Base-by-base conservation (phyloP, 805 yeast species). In the Candida adriatica region DNA sequence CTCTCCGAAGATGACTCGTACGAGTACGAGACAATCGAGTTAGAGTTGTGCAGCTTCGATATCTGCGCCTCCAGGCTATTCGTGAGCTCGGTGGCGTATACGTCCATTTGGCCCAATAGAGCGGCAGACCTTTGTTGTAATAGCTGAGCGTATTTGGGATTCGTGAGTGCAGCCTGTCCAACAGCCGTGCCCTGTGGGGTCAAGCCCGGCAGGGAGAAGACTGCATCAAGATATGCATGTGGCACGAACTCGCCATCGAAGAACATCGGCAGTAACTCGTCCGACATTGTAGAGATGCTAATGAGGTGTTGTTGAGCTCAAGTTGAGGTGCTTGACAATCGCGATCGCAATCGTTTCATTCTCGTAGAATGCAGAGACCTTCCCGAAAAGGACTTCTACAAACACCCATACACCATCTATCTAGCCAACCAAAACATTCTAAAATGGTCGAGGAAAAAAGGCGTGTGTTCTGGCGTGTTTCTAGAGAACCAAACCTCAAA, bases 211-310 rank as follows among this genome's bases (percentile, higher is more conserved):
- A 31, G 20, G 24, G 44, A 31, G 38, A 75, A 66, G 11, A 80
- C 55, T 3, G 81, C 76, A 49, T 81, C 84, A 13, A 81, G 66
- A 45, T 70, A 81, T 24, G 72, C 73, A 33, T 73, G 70, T 1
- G 86, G 81, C 13, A 69, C 73, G 48, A 79, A 80, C 16, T 70
- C 73, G 14, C 68, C 71, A 40, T 79, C 84, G 39, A 78, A 75
- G 59, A 81, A 81, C 75, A 80, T 79, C 9, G 73, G 57, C 4
- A 79, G 53, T 2, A 78, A 63, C 11, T 72, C 71, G 33, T 42
- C 33, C 2, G 42, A 33, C 45, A 41, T 39, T 19, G 8, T 19
- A n/a, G n/a, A n/a, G n/a, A n/a, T n/a, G n/a, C n/a, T n/a, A n/a
- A n/a, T n/a, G n/a, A n/a, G n/a, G n/a, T n/a, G n/a, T n/a, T n/a